Conservation (phyloP, 345 rosid genomes). For the Reutealis trisperma region DNA sequence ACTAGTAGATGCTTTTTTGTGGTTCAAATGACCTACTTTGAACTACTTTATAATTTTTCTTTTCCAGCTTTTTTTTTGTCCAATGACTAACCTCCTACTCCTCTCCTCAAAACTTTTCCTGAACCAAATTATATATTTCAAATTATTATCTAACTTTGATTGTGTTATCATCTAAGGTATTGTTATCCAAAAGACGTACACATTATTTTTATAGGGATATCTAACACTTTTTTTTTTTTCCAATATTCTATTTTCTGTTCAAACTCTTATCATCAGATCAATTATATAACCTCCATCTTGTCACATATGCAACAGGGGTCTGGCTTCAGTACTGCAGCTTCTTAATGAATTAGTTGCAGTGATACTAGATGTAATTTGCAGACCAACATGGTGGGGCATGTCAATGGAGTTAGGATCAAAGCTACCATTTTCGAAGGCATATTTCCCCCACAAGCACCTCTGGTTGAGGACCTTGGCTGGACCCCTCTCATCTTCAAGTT, state of each 20-base stretch:
- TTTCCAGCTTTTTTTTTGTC: neutral
- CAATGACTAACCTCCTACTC: neutral
- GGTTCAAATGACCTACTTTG: neutral
- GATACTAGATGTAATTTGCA: conserved; percentile 52
- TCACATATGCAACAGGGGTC: conserved; percentile 59
- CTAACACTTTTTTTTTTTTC: neutral
- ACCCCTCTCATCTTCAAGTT: conserved; percentile 44
- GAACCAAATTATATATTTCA: neutral
- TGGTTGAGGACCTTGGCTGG: conserved; percentile 52
- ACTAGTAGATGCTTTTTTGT: neutral
- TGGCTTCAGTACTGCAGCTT: conserved; percentile 54
- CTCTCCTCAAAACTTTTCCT: neutral
- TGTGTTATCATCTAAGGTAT: neutral
- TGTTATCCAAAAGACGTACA: neutral
- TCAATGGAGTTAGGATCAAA: conserved; percentile 52
- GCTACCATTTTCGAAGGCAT: conserved; percentile 66
- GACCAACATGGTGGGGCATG: conserved; percentile 73
- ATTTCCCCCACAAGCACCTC: conserved; percentile 52
- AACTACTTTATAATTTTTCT: neutral
- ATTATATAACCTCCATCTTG: conserved; percentile 10
- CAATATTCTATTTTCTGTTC: neutral
- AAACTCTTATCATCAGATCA: conserved; percentile 5
- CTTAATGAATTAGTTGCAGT: conserved; percentile 50
- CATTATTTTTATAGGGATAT: neutral
- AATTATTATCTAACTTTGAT: neutral